Conservation (phyloP, 1,139 yeast genomes). For the Suhomyces maxii region DNA sequence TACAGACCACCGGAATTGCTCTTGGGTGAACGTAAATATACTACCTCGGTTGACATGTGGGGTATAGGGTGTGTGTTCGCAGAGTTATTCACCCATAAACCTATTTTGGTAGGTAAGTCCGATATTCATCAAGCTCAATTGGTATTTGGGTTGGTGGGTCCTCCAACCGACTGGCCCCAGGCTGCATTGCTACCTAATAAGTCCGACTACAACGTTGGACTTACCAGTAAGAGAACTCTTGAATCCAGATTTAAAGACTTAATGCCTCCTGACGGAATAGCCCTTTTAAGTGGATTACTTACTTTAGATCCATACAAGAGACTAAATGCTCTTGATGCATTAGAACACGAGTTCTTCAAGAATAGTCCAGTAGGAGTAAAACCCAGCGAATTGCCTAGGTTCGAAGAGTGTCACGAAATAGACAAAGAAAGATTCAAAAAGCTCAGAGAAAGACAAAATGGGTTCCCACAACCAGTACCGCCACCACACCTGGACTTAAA, state of each 20-base stretch:
- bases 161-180: conserved; percentile 74
- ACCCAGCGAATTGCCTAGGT: conserved; percentile 60
- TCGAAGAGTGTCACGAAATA: conserved; percentile 87
- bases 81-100: conserved; percentile 78
- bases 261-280: conserved; percentile 35
- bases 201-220: conserved; percentile 41
- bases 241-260: conserved; percentile 42
- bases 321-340: conserved; percentile 76
- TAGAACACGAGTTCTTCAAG: conserved; percentile 66
- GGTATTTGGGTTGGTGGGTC: conserved; percentile 79
- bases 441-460: conserved; percentile 15
- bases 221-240: conserved; percentile 54
- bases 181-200: conserved; percentile 65
- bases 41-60: conserved; percentile 96
- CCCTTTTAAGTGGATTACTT: conserved; percentile 55
- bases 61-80: conserved; percentile 97
- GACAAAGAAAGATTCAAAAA: conserved; percentile 67
- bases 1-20: conserved; percentile 93
- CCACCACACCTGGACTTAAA: neutral
- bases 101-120: conserved; percentile 80
- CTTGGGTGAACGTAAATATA: conserved; percentile 79
- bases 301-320: conserved; percentile 70
- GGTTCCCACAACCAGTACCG: conserved; percentile 1
- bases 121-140: conserved; percentile 90
- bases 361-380: conserved; percentile 62